Conservation (phyloP, 345 rosid species). For the Hirschfeldia incana region DNA sequence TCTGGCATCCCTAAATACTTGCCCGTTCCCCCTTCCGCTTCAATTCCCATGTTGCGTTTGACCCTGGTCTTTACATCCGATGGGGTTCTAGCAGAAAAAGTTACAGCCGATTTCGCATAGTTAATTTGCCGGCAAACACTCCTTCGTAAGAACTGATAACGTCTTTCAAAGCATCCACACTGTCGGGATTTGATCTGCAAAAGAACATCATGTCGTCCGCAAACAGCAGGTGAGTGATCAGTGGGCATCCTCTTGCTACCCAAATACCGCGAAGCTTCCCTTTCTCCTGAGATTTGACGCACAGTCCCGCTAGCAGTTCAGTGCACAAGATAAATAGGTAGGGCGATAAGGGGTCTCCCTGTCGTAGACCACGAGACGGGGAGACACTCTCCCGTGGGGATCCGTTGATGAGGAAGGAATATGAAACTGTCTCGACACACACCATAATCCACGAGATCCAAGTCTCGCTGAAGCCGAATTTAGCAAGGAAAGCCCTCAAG, state of each 20-base stretch:
- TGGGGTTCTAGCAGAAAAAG: not conserved
- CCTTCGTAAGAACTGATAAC: not conserved
- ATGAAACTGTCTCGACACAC: not conserved
- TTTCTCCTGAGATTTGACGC: not conserved
- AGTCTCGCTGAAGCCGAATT: not conserved
- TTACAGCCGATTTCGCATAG: not conserved
- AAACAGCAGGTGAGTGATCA: not conserved
- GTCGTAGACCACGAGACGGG: not conserved
- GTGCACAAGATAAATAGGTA: too few species aligned
- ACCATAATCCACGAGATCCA: not conserved
- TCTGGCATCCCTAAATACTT: not conserved
- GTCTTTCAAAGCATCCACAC: not conserved
- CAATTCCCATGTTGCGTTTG: not conserved
- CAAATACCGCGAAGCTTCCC: not conserved
- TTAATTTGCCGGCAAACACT: not conserved
- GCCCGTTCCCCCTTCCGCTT: not conserved
- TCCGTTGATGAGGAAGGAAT: not conserved
- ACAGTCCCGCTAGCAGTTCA: not conserved
- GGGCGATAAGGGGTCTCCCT: too few species aligned
- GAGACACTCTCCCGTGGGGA: not conserved
- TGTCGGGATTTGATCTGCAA: not conserved
- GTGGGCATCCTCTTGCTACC: not conserved
- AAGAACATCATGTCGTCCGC: not conserved
- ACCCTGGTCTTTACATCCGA: not conserved
- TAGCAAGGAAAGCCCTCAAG: not conserved